Evolutionary conservation across 768 basidiomycete species (phyloP), one percentile per base, ranked within the genome.

Genomic region (Phlegmacium glaucopus): DNA sequence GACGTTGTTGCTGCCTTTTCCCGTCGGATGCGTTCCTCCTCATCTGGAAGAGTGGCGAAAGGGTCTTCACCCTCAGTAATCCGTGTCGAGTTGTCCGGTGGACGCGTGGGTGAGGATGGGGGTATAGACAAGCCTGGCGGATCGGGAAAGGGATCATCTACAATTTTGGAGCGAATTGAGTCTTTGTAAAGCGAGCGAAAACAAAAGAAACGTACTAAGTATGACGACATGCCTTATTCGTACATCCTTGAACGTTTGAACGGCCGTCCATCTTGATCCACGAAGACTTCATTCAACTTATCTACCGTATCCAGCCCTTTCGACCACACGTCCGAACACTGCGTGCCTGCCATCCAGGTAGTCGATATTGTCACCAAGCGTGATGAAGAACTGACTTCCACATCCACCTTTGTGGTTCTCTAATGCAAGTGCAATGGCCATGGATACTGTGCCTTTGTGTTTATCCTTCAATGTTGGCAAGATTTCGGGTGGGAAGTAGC

Each of bases 101-200:
- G 88, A 2, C 78, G 77, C 3, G 80, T 84, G 0, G 96, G 95
- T 0, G 87, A 85, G 9, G 78, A 72, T 1, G 86, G 85, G 13
- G 92, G 87, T 34, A 82, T 70, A 9, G 84, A 62, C 17, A 97
- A 72, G 11, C 84, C 87, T 25, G 71, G 68, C 9, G 95, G 95
- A 59, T 98, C 95, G 17, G 85, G 82, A 65, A 90, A 98, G 4
- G 96, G 96, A 60, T 99, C 96, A 67, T 99, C 95, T 94, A n/a
- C n/a, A n/a, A n/a, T n/a, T n/a, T n/a, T n/a, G 37, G 46, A 25
- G 17, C 16, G 39, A 25, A 15, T 38, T 55, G 35, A 57, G 44
- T 32, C 51, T 53, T 40, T 9, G 30, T 47, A 28, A 18, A 50
- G 45, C 36, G 39, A 29, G 16, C 43, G 36, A 38, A n/a, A 42